These are phyloP conservation scores for Coccomyxa subellipsoidea DNA, from an alignment of 163 green algal genomes.

Conservation along the genomic window DNA sequence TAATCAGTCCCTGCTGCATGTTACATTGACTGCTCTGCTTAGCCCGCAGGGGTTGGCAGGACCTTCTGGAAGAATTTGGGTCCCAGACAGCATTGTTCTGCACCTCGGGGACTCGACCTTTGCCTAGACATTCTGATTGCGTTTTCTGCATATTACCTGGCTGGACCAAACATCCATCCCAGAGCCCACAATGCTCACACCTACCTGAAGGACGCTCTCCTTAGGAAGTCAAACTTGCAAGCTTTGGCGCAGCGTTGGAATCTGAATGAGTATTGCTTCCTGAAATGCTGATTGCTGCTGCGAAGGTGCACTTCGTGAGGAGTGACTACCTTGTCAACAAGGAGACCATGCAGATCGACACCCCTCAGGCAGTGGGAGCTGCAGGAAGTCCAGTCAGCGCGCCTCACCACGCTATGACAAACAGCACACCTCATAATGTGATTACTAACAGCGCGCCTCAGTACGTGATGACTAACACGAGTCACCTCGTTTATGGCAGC, in stretches of 20 bases:
- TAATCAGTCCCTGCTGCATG: no score
- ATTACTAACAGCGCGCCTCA: background rate
- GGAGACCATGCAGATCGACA: background rate
- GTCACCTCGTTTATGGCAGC: background rate
- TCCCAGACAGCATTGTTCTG: background rate
- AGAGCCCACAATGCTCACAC: no score
- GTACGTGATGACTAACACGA: background rate
- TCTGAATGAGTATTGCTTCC: background rate
- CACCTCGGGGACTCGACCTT: no score
- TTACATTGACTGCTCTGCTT: no score
- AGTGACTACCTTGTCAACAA: background rate
- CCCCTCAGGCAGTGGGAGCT: background rate
- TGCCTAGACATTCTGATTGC: no score
- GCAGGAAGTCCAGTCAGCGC: background rate
- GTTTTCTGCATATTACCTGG: no score
- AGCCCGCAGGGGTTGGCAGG: background rate
- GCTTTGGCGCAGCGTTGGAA: no score
- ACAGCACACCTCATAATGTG: background rate
- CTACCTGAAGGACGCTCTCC: no score
- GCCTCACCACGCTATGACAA: background rate
- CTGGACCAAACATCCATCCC: no score
- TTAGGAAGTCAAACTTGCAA: no score
- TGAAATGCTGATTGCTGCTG: background rate
- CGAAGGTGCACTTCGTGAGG: background rate
- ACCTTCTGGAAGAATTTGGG: background rate